phyloP scores from a whole-genome alignment of 2,329 filamentous ascomycete genomes.

The Daldinia sp. region DNA sequence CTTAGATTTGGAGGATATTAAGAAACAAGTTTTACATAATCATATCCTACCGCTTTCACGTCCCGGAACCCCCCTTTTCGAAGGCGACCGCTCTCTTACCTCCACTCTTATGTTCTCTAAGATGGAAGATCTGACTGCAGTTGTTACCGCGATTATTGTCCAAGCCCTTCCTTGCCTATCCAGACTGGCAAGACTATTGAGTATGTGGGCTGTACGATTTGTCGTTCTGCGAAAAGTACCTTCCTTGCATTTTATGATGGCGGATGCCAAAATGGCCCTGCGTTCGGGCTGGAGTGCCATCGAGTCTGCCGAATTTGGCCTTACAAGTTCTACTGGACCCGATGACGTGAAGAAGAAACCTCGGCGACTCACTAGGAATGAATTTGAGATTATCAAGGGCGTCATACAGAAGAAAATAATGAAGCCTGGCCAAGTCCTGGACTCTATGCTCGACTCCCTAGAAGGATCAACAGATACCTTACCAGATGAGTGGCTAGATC shows the following conservation, averaged over 20 bases:
- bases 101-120: slow-evolving; percentile 65
- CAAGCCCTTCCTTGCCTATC: slow-evolving; percentile 85
- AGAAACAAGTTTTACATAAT: slow-evolving; percentile 83
- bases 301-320: slow-evolving; percentile 41
- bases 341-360: slow-evolving; percentile 30
- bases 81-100: slow-evolving; percentile 53
- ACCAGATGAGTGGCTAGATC: slow-evolving; percentile 86
- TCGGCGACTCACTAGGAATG: slow-evolving; percentile 51
- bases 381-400: slow-evolving; percentile 66
- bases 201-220: slow-evolving; percentile 80
- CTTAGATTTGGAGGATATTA: slow-evolving; percentile 85
- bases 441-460: slow-evolving; percentile 85
- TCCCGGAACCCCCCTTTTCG: slow-evolving; percentile 56
- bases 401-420: slow-evolving; percentile 75
- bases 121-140: slow-evolving; percentile 88
- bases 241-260: slow-evolving; percentile 69
- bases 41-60: slow-evolving; percentile 73
- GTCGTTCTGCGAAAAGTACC: slow-evolving; percentile 78
- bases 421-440: slow-evolving; percentile 75
- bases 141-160: slow-evolving; percentile 91
- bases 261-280: slow-evolving; percentile 72
- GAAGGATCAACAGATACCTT: slow-evolving; percentile 86
- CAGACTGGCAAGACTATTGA: slow-evolving; percentile 74
- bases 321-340: slow-evolving; percentile 14
- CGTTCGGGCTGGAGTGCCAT: slow-evolving; percentile 72